Conservation (phyloP, 495 filamentous ascomycete species). For the Aspergillus sparsus region DNA sequence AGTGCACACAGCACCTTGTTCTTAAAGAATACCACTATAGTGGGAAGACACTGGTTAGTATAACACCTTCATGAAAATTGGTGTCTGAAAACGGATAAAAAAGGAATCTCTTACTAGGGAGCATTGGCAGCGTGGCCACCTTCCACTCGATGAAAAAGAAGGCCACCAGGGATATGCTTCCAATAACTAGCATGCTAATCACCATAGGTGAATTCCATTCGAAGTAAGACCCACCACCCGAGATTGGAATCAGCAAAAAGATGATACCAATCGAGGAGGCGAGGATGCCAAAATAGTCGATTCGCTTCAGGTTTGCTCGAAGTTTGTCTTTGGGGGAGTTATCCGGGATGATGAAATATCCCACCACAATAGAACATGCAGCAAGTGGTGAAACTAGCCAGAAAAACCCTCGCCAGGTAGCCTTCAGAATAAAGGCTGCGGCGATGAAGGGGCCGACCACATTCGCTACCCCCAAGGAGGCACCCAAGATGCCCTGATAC, state of each 20-base stretch:
- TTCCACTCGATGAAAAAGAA: conserved; percentile 62
- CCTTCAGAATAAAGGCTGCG: conserved; percentile 44
- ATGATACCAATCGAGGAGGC: conserved; percentile 55
- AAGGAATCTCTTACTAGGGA: conserved; percentile 49
- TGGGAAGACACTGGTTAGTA: conserved; percentile 18
- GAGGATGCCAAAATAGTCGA: conserved; percentile 57
- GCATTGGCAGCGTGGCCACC: conserved; percentile 58
- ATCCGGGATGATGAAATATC: conserved; percentile 47
- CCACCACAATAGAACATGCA: conserved; percentile 41
- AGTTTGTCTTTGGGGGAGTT: conserved; percentile 39
- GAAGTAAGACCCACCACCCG: conserved; percentile 62
- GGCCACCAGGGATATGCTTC: conserved; percentile 43
- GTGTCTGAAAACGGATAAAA: no score
- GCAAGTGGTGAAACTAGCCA: conserved; percentile 47
- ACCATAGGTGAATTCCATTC: conserved; percentile 61
- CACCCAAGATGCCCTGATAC: conserved; percentile 49
- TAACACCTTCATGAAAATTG: neutral
- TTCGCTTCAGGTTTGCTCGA: conserved; percentile 49
- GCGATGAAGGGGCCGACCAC: conserved; percentile 49
- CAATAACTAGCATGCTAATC: conserved; percentile 61
- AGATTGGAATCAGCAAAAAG: conserved; percentile 62
- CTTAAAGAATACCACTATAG: conserved; percentile 54
- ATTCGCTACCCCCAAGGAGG: conserved; percentile 45
- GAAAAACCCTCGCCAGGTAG: conserved; percentile 54
- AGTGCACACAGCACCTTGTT: conserved; percentile 54